These are phyloP conservation scores for Pseudocercospora pini-densiflorae DNA, from an alignment of 2,329 filamentous ascomycete species.

Conservation along the genomic window DNA sequence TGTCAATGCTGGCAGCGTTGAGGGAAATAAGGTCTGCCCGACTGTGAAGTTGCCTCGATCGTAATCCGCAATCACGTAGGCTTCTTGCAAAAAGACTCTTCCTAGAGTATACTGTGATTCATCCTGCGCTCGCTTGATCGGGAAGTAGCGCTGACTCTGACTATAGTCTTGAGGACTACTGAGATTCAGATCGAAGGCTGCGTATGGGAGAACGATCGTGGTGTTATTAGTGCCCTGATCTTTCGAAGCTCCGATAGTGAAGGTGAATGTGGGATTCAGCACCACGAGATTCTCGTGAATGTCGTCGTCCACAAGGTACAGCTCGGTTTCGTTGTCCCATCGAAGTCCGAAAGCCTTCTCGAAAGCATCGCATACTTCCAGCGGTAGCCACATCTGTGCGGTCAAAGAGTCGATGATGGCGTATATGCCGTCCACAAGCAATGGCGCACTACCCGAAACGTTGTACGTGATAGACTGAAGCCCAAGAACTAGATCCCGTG, in stretches of 20 bases:
- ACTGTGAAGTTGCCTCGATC: slow-evolving; percentile 53
- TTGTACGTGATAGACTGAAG: slow-evolving; percentile 33
- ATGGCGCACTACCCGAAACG: slow-evolving; percentile 30
- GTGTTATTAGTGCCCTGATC: slow-evolving; percentile 34
- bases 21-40: slow-evolving; percentile 36
- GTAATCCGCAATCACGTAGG: slow-evolving; percentile 56
- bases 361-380: slow-evolving; percentile 44
- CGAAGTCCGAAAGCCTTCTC: slow-evolving; percentile 45
- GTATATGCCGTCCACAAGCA: slow-evolving; percentile 26
- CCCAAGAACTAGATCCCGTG: slow-evolving; percentile 33
- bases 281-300: slow-evolving; percentile 40
- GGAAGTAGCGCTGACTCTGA: slow-evolving; percentile 65
- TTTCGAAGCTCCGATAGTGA: slow-evolving; percentile 32
- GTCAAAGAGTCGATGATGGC: slow-evolving; percentile 47
- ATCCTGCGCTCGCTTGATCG: slow-evolving; percentile 61
- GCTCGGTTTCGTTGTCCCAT: slow-evolving; percentile 43
- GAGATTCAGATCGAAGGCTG: slow-evolving; percentile 53
- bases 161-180: slow-evolving; percentile 59
- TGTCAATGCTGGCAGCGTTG: too few species aligned
- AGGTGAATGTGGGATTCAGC: slow-evolving; percentile 44
- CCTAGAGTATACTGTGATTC: slow-evolving; percentile 65
- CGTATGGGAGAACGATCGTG: slow-evolving; percentile 53
- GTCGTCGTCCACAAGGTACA: slow-evolving; percentile 47
- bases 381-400: slow-evolving; percentile 47
- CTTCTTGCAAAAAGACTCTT: slow-evolving; percentile 71